Conservation (phyloP, 1,284 basidiomycete species). For the Trichosporon sp. region DNA sequence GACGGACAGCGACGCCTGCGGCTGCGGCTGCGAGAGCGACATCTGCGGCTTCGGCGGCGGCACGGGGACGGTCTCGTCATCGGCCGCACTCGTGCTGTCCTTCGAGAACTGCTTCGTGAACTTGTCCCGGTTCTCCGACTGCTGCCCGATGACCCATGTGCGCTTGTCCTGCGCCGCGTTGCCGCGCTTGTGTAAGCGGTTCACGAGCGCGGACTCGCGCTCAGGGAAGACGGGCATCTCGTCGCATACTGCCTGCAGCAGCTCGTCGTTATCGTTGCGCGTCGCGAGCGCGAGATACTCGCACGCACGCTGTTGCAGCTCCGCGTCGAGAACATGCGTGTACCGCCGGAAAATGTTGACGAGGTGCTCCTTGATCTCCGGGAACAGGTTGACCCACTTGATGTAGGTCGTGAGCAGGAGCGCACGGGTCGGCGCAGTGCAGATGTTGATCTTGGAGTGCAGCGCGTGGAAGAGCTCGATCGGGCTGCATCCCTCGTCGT, state of each 20-base stretch:
- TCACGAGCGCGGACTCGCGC: constrained; percentile 84
- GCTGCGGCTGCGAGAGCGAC: constrained; percentile 11
- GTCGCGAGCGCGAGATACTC: constrained; percentile 87
- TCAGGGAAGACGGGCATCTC: constrained; percentile 99
- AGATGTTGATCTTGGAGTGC: constrained; percentile 94
- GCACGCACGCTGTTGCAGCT: constrained; percentile 97
- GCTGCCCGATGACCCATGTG: constrained; percentile 93
- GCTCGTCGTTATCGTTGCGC: constrained; percentile 81
- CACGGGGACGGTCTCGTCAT: constrained; percentile 21
- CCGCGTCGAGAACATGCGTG: constrained; percentile 94
- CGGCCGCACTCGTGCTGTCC: neutral
- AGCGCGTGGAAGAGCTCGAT: constrained; percentile 92
- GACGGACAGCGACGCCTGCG: constrained; percentile 2
- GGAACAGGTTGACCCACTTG: constrained; percentile 95
- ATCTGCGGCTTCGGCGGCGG: constrained; percentile 26
- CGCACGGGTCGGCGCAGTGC: constrained; percentile 87
- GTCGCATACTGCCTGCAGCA: constrained; percentile 92
- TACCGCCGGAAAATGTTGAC: constrained; percentile 97
- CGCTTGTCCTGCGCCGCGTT: constrained; percentile 89
- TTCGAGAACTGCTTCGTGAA: constrained; percentile 58
- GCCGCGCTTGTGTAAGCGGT: constrained; percentile 81
- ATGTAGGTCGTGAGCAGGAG: constrained; percentile 95
- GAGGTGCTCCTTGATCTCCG: constrained; percentile 93
- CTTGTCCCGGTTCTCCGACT: constrained; percentile 78
- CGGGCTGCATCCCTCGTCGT: constrained; percentile 89